Percentiles rank a stretch among this genome's conserved stretches.
These are phyloP conservation scores for Mortierella sp. DNA, from an alignment of 371 early-diverging fungal species.

Conservation along the genomic window DNA sequence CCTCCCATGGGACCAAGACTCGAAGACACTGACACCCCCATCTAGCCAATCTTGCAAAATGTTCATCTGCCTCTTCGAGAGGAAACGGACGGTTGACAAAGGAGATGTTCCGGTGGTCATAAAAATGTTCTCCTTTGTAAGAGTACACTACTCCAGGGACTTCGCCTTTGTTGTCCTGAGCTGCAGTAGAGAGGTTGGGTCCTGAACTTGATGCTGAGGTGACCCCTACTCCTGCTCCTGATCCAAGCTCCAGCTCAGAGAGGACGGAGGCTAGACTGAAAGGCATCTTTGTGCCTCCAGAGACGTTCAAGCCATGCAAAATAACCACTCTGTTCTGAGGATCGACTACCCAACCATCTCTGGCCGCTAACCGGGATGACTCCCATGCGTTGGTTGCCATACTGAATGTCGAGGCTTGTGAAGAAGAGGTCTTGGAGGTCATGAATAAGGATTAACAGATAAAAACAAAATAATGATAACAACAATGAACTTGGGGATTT, in stretches of 20 bases:
- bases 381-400: slow-evolving; percentile 35
- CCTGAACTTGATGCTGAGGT: slow-evolving; percentile 3
- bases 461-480: background rate
- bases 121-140: slow-evolving; percentile 59
- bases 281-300: slow-evolving; percentile 72
- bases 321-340: slow-evolving; percentile 58
- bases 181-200: no score
- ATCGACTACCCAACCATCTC: slow-evolving; percentile 48
- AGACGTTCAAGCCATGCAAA: slow-evolving; percentile 71
- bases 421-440: slow-evolving; percentile 2
- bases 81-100: slow-evolving; percentile 84
- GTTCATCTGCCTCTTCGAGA: slow-evolving; percentile 76
- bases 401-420: background rate
- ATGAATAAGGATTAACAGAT: background rate
- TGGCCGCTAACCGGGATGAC: slow-evolving; percentile 18
- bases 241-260: background rate
- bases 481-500: background rate
- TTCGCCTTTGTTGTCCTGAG: slow-evolving; percentile 21
- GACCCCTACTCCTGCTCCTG: background rate
- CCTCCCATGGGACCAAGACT: slow-evolving; percentile 84
- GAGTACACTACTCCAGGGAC: slow-evolving; percentile 38
- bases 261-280: slow-evolving; percentile 14
- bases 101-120: slow-evolving; percentile 70
- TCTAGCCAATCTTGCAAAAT: slow-evolving; percentile 72
- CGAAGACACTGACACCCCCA: slow-evolving; percentile 87